Evolutionary conservation across 2,329 filamentous ascomycete genomes (phyloP).

Genomic region (Penicillium sp.): DNA sequence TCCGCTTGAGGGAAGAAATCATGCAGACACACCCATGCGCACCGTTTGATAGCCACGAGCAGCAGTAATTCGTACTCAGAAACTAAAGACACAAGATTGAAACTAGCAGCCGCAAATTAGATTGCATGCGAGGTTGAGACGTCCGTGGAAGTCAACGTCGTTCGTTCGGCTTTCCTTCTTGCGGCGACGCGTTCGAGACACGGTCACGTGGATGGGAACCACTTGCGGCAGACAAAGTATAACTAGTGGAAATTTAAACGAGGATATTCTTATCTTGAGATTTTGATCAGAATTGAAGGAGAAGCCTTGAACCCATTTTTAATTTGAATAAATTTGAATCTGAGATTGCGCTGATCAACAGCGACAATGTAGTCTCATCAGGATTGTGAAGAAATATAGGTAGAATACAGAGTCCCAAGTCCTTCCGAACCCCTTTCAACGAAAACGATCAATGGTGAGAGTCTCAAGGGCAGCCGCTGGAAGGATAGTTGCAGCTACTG

Average conservation of each 20-base stretch:
- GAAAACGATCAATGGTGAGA: not conserved
- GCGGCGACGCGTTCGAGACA: constrained; percentile 38
- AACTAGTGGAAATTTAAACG: not conserved
- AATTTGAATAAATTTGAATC: not conserved
- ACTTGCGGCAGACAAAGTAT: constrained; percentile 6
- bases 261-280: not conserved
- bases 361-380: not conserved
- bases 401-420: not conserved
- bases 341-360: constrained; percentile 4
- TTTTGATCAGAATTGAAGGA: not conserved
- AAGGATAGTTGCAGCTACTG: constrained; percentile 33
- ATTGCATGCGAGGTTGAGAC: constrained; percentile 10
- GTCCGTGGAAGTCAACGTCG: constrained; percentile 5
- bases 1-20: constrained; percentile 5
- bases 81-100: not conserved
- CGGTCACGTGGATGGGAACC: constrained; percentile 36
- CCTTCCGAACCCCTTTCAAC: not conserved
- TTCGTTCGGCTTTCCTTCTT: constrained; percentile 19
- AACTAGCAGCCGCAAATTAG: constrained; percentile 4
- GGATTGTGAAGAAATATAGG: not conserved
- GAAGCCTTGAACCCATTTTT: not conserved
- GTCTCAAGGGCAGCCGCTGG: constrained; percentile 19
- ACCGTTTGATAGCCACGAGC: not conserved
- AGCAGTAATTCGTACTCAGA: not conserved
- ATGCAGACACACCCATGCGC: constrained; percentile 3